Evolutionary conservation across 2,329 filamentous ascomycete species (phyloP).

Genomic region (Pseudopithomyces chartarum): DNA sequence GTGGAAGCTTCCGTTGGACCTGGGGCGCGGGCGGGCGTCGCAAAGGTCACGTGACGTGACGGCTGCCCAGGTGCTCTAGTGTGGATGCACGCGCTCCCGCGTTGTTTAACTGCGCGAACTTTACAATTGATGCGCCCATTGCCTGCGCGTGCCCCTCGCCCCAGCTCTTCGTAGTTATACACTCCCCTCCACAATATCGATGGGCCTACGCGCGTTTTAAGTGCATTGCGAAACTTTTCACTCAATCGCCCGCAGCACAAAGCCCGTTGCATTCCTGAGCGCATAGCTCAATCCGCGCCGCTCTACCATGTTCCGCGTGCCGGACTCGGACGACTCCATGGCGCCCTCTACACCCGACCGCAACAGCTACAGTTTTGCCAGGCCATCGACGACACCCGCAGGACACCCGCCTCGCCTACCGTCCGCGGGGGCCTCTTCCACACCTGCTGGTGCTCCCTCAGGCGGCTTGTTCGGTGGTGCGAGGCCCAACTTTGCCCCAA

Average conservation of each 20-base stretch:
- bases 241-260: neutral
- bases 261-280: neutral
- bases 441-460: slow-evolving; percentile 59
- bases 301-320: slow-evolving; percentile 42
- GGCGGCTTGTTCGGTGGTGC: slow-evolving; percentile 57
- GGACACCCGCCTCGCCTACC: slow-evolving; percentile 57
- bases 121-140: too few relatives aligned
- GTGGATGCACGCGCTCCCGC: too few relatives aligned
- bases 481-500: slow-evolving; percentile 42
- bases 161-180: neutral
- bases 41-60: neutral
- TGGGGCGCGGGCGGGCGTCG: too few relatives aligned
- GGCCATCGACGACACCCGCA: slow-evolving; percentile 62
- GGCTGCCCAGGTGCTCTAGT: neutral
- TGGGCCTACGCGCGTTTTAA: neutral
- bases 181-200: neutral
- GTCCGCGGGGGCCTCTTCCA: slow-evolving; percentile 55
- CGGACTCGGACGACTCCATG: slow-evolving; percentile 25
- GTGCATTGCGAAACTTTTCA: neutral
- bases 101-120: too few relatives aligned
- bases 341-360: slow-evolving; percentile 45
- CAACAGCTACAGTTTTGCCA: slow-evolving; percentile 31
- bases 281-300: slow-evolving; percentile 1
- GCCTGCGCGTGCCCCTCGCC: neutral
- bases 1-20: too few relatives aligned